Base-by-base conservation (phyloP, 2,329 filamentous ascomycete genomes). In the Decorospora gaudefroyi region DNA sequence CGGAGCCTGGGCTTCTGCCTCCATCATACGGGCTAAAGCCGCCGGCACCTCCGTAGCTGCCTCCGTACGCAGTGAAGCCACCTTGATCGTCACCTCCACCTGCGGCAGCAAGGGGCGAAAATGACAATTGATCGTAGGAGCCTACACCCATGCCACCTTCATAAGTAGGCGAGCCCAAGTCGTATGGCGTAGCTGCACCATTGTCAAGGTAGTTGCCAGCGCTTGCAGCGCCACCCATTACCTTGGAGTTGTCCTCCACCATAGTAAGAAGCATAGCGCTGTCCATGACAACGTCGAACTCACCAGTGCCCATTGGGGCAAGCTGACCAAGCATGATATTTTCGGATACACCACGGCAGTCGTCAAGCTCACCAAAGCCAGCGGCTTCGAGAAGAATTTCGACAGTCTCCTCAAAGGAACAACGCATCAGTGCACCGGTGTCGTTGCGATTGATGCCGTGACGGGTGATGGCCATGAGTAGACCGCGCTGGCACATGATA, bases 381-480 rank as follows among this genome's bases (percentile, higher is more conserved):
- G 93, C 93, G 49, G 93, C 95, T 68, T 99, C 93, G 13, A 99
- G 83, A 39, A 99, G 78, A 77, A 99, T 99, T 69, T 99, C 95
- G 27, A 99, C 93, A 0, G 93, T 99, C 72, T 99, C 95, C 74
- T 99, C 93, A 74, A 99, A 99, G 2, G 93, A 99, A 79, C 95
- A 99, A 71, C 93, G 87, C 93, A 99, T 99, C 62, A 99, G 80
- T 7, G 93, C 95, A 77, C 93, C 93, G 51, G 95, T 99, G 68
- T 99, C 93, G 17, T 92, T 90, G 62, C 93, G 85, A 77, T 99
- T 99, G 77, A 99, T 99, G 75, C 93, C 93, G 69, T 99, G 93
- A 73, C 93, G 88, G 42, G 93, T 99, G 53, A 99, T 92, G 10
- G 93, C 92, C 72, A 96, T 96, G 64, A 99, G 85, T 62, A 87